Evolutionary conservation across 2,329 filamentous ascomycete genomes (phyloP).

Genomic region (Zymoseptoria passerinii): DNA sequence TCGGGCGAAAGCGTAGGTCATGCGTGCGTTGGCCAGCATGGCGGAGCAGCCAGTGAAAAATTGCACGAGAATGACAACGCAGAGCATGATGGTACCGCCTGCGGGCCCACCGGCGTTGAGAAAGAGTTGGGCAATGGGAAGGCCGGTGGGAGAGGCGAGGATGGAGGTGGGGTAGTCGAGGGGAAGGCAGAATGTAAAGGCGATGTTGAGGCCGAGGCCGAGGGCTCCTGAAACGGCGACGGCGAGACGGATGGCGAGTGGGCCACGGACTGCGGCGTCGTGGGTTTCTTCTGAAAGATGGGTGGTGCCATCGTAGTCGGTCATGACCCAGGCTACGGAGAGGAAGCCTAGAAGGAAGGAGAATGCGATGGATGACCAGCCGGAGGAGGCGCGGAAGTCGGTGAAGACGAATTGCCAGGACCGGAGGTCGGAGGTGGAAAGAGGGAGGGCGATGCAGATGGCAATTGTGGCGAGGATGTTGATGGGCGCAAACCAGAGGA

Average conservation of each 20-base stretch:
- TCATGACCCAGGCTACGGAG: constrained; percentile 57
- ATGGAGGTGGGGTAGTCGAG: constrained; percentile 47
- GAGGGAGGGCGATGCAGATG: constrained; percentile 51
- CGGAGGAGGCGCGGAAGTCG: constrained; percentile 53
- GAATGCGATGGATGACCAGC: constrained; percentile 53
- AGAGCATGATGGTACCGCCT: constrained; percentile 20
- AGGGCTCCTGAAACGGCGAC: constrained; percentile 47
- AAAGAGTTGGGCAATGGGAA: constrained; percentile 50
- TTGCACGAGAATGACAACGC: constrained; percentile 49
- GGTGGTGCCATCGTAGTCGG: constrained; percentile 59
- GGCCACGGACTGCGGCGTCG: constrained; percentile 52
- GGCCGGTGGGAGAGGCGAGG: constrained; percentile 49
- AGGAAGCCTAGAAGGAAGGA: constrained; percentile 55
- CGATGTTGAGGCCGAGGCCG: constrained; percentile 56
- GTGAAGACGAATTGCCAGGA: constrained; percentile 53
- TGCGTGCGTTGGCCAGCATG: constrained; percentile 51
- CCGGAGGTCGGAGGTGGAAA: constrained; percentile 52
- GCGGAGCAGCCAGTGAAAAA: constrained; percentile 58
- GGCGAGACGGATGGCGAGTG: constrained; percentile 44
- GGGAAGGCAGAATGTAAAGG: constrained; percentile 54
- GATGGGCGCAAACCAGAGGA: constrained; percentile 59
- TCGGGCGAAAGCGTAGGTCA: constrained; percentile 35
- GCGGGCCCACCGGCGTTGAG: constrained; percentile 46
- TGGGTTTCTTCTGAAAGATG: constrained; percentile 62
- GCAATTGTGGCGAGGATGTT: constrained; percentile 54